Evolutionary conservation across 2,329 filamentous ascomycete species (phyloP).

Genomic region (Trichoderma brevicompactum): DNA sequence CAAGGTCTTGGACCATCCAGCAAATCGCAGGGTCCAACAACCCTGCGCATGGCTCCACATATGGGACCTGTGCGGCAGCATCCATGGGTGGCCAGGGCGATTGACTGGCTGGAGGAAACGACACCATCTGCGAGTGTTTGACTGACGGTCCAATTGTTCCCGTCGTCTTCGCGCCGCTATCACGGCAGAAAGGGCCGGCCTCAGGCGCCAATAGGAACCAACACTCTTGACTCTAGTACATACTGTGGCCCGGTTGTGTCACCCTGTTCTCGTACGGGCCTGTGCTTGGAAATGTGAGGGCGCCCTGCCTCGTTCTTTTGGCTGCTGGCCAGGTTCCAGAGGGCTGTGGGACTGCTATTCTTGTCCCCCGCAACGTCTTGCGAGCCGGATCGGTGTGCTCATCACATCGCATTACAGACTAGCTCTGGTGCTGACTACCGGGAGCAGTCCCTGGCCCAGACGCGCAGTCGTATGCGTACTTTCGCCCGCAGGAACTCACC

Average conservation of each 20-base stretch:
- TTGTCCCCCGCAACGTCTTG: constrained; percentile 29
- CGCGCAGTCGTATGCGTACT: constrained; percentile 27
- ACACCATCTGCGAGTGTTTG: constrained; percentile 27
- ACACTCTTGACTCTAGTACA: constrained; percentile 11
- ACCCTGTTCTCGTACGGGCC: constrained; percentile 14
- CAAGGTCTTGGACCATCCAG: not conserved
- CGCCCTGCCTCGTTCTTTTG: constrained; percentile 11
- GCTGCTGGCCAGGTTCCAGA: not conserved
- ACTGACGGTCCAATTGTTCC: constrained; percentile 29
- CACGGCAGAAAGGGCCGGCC: constrained; percentile 27
- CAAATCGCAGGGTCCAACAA: constrained; percentile 14
- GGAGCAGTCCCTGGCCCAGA: constrained; percentile 22
- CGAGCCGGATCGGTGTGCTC: constrained; percentile 28
- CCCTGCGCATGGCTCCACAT: constrained; percentile 24
- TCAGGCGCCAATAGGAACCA: constrained; percentile 29
- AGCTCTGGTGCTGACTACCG: constrained; percentile 29
- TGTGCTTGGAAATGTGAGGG: constrained; percentile 18
- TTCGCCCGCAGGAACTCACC: constrained; percentile 26
- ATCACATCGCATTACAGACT: constrained; percentile 32
- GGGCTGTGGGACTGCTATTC: constrained; percentile 31
- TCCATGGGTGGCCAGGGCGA: constrained; percentile 12
- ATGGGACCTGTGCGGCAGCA: constrained; percentile 25
- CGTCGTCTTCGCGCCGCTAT: constrained; percentile 31
- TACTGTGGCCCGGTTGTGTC: constrained; percentile 12
- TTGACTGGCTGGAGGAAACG: constrained; percentile 27